Evolutionary conservation across 371 early-diverging fungal genomes (phyloP), one percentile per base, ranked within the genome.

Genomic region (Mortierella sp.): DNA sequence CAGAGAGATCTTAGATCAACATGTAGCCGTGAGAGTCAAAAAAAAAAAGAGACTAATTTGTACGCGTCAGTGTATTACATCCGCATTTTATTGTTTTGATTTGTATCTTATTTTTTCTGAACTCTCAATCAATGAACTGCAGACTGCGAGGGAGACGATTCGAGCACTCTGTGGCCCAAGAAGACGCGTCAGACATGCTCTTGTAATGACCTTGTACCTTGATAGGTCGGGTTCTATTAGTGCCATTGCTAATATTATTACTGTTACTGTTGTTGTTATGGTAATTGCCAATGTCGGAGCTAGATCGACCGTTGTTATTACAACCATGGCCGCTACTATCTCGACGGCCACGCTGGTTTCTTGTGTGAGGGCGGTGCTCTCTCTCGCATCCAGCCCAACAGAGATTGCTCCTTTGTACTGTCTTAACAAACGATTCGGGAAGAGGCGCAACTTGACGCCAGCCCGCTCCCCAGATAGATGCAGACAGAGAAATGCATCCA

Each of bases 371-470:
- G 37, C 68, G 74, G 32, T 51, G 60, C 57, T 73, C 70, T 23
- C 40, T 61, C 43, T 74, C 74, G 28, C 74, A 69, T 0, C 71
- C 71, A 3, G 59, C 60, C 58, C 70, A 70, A 43, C 32, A 17
- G 2, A 69, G 29, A n/a, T 74, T 80, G 29, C 65, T 70, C 57
- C 67, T 56, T n/a, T 73, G 74, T 5, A 66, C 19, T 13, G 62
- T 69, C 63, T 69, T 73, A 23, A 79, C 64, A 62, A 79, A 73
- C n/a, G 73, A 73, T 15, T 73, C 73, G 15, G 79, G 73, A 32
- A 79, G 58, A 0, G 79, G 79, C 59, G 69, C 73, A n/a, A 79
- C 79, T 35, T 79, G 79, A 17, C 70, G 79, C 79, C 79, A 79
- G 2, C 79, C 79, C 7, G 47, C 26, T 17, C 79, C 79, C 79